Evolutionary conservation across 202 grass and related monocot species (phyloP), one percentile per base, ranked within the genome.

Genomic region (Schoenoplectus tabernaemontani): DNA sequence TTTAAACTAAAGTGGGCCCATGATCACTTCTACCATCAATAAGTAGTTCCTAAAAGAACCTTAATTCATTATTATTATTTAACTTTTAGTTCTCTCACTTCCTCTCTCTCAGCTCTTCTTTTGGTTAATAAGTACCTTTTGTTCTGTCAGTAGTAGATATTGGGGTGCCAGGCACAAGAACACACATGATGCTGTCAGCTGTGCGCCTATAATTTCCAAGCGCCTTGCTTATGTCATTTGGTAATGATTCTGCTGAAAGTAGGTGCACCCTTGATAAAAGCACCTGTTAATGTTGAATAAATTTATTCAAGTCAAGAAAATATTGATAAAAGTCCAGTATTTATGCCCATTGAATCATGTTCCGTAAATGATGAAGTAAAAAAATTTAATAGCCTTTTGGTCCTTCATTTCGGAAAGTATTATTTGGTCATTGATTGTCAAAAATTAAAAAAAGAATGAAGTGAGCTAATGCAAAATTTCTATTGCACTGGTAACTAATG

Each of bases 161-260:
- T n/a, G 48, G 26, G 47, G 80, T 87, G 44, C 89, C 88, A 20
- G 87, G 88, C 9, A 90, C 82, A 6, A 89, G 83, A 63, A 90
- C 86, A 81, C 88, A 93, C 86, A 89, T 89, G 61, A 94, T 81
- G 30, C 84, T 85, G 7, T 87, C 87, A 19, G 92, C 85, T 10
- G 90, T 89, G 54, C 87, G 44, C 82, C 83, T 92, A 54, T 92
- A 92, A 58, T 33, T 51, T 37, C n/a, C 39, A 0, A 89, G 84
- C 0, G 41, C 82, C 5, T 57, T 28, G 17, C 56, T 50, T 57
- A 82, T 47, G 46, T 3, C 61, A 64, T 22, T 72, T 2, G 83
- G 74, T 20, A 85, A 80, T 15, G 33, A 82, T 19, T 89, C 61
- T 5, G 82, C 24, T 0, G 84, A 81, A 53, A 92, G 89, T 80